Conservation (phyloP, 1,284 basidiomycete species). For the Ustilago xerochloae region DNA sequence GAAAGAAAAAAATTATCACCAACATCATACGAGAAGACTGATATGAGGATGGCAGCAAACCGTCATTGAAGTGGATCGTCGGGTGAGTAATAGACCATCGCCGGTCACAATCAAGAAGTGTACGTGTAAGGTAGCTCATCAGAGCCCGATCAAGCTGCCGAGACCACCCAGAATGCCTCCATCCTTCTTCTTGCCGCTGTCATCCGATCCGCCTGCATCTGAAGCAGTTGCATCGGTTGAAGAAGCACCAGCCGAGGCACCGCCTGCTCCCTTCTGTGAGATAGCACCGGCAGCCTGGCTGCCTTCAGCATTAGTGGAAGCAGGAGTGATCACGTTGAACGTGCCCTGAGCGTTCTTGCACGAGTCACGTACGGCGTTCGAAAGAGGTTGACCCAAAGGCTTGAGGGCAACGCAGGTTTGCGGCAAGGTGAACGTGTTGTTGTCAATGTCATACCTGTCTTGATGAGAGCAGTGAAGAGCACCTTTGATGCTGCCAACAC, state of each 20-base stretch:
- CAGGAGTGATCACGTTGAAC: conserved; percentile 33
- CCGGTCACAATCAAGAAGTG: too few species aligned
- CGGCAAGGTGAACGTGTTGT: conserved; percentile 40
- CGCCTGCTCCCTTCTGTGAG: not conserved
- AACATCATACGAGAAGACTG: too few species aligned
- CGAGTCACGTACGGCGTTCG: conserved; percentile 17
- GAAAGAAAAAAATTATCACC: too few species aligned
- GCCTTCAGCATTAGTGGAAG: conserved; percentile 14
- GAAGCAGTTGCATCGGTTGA: not conserved
- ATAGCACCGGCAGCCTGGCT: conserved; percentile 22
- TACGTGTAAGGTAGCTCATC: not conserved
- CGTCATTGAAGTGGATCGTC: not conserved
- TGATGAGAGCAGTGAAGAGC: conserved; percentile 34
- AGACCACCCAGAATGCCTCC: conserved; percentile 10
- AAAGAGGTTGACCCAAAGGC: conserved; percentile 25
- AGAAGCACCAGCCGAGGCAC: not conserved
- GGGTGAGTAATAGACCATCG: not conserved
- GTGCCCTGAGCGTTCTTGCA: conserved; percentile 31
- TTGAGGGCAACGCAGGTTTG: conserved; percentile 39
- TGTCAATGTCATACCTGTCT: conserved; percentile 32
- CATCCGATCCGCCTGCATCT: not conserved
- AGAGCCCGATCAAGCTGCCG: conserved; percentile 6
- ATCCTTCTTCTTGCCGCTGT: conserved; percentile 3
- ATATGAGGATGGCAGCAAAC: not conserved
- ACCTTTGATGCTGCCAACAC: conserved; percentile 29